Evolutionary conservation across 1,284 basidiomycete species (phyloP).

Genomic region (Ustilago hordei): DNA sequence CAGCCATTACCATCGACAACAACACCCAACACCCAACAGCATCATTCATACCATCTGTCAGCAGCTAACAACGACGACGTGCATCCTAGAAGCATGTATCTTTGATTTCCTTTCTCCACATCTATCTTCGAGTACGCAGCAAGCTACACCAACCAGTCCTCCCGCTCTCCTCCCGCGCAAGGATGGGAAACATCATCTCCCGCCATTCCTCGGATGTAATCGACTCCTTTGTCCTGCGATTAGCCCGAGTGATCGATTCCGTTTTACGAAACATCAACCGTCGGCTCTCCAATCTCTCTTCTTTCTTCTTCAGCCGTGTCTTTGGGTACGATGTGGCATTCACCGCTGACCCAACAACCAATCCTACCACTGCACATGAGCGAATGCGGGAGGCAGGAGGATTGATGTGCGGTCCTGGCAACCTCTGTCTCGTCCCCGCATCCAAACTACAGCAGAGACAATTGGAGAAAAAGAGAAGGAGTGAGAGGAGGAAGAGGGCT

Average conservation of each 20-base stretch:
- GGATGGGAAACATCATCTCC: slow-evolving; percentile 35
- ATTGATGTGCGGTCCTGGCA: slow-evolving; percentile 31
- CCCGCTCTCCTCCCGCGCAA: not conserved
- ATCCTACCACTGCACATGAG: not conserved
- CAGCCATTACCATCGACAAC: no score
- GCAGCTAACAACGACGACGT: no score
- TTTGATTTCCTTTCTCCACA: no score
- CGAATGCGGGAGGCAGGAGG: not conserved
- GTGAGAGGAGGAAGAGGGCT: slow-evolving; percentile 37
- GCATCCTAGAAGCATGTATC: no score
- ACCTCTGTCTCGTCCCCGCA: slow-evolving; percentile 40
- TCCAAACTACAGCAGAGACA: slow-evolving; percentile 15
- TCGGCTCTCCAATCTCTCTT: slow-evolving; percentile 22
- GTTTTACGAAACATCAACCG: slow-evolving; percentile 34
- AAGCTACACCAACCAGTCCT: no score
- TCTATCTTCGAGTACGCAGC: no score
- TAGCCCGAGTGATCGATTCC: slow-evolving; percentile 32
- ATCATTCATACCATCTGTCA: no score
- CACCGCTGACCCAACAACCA: not conserved
- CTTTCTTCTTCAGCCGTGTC: slow-evolving; percentile 23
- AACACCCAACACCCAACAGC: no score
- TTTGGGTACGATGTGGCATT: slow-evolving; percentile 47
- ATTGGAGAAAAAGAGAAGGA: slow-evolving; percentile 31
- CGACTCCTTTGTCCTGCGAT: slow-evolving; percentile 26
- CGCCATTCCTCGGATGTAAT: slow-evolving; percentile 21